These are phyloP conservation scores for Citrus inodora DNA, from an alignment of 345 rosid species.

Conservation along the genomic window DNA sequence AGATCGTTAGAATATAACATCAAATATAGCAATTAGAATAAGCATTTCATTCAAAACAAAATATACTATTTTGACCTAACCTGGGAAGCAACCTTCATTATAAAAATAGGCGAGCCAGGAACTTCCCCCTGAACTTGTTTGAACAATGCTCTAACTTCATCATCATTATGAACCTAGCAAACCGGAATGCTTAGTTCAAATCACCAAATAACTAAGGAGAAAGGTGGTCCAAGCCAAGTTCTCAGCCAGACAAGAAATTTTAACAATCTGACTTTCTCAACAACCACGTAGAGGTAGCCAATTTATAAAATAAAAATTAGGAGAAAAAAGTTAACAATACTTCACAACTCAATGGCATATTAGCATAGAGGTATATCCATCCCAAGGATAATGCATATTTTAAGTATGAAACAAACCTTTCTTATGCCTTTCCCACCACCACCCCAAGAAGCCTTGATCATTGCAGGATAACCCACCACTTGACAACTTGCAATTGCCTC, in stretches of 20 bases:
- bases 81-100: slow-evolving; percentile 99
- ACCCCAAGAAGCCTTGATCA: slow-evolving; percentile 99
- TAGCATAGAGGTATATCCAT: not conserved
- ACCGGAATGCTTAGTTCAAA: slow-evolving; percentile 4
- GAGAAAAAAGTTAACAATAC: not conserved
- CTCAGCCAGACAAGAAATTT: not conserved
- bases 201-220: not conserved
- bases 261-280: slow-evolving; percentile 6
- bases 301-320: not conserved
- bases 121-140: slow-evolving; percentile 99
- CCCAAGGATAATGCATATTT: not conserved
- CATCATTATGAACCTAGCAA: slow-evolving; percentile 89
- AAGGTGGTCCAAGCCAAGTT: slow-evolving; percentile 9
- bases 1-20: slow-evolving; percentile 14
- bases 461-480: slow-evolving; percentile 98
- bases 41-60: slow-evolving; percentile 19
- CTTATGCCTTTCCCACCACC: slow-evolving; percentile 99
- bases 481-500: slow-evolving; percentile 98
- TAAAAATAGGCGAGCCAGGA: slow-evolving; percentile 99
- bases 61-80: slow-evolving; percentile 35
- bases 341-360: not conserved
- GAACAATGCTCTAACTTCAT: slow-evolving; percentile 95
- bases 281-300: not conserved
- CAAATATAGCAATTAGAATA: slow-evolving; percentile 1
- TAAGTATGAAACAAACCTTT: slow-evolving; percentile 58